These are phyloP conservation scores for Wallacemonas sp. DNA, from an alignment of 208 protist genomes.

Conservation along the genomic window DNA sequence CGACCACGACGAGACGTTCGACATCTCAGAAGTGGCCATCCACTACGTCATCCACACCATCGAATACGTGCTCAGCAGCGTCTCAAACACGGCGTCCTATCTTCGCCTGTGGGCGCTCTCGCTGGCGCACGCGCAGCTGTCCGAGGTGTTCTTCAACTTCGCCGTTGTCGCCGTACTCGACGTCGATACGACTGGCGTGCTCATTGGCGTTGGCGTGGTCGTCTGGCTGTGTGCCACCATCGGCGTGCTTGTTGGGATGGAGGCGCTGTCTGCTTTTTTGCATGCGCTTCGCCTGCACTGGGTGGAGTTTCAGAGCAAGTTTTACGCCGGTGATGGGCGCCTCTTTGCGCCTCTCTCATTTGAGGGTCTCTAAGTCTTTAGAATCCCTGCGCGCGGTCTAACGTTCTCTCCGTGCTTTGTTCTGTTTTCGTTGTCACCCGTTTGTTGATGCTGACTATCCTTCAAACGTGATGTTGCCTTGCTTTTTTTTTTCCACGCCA, in stretches of 20 bases:
- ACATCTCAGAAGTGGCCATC: constrained; percentile 96
- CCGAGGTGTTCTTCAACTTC: constrained; percentile 92
- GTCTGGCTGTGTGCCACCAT: constrained; percentile 96
- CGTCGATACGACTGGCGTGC: constrained; percentile 59
- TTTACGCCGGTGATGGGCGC: constrained; percentile 94
- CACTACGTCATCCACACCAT: constrained; percentile 99
- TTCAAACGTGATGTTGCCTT: too few species aligned
- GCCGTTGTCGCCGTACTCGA: constrained; percentile 66
- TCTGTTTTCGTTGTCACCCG: too few species aligned
- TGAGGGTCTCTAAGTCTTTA: too few species aligned
- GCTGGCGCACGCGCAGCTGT: constrained; percentile 98
- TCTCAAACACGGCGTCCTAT: constrained; percentile 99
- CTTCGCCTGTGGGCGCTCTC: constrained; percentile 99
- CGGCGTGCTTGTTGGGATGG: constrained; percentile 98
- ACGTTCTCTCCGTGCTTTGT: too few species aligned
- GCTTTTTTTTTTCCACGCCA: too few species aligned
- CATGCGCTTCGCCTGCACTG: constrained; percentile 98
- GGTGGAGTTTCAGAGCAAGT: constrained; percentile 99
- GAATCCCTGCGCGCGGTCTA: too few species aligned
- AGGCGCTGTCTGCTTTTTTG: constrained; percentile 98
- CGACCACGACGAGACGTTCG: too few species aligned
- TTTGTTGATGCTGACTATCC: too few species aligned
- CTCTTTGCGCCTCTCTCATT: constrained; percentile 90
- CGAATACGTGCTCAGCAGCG: constrained; percentile 98
- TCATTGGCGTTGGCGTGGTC: constrained; percentile 91